Evolutionary conservation across 139 green algal genomes (phyloP), one percentile per base, ranked within the genome.

Genomic region (Ostreobium quekettii): DNA sequence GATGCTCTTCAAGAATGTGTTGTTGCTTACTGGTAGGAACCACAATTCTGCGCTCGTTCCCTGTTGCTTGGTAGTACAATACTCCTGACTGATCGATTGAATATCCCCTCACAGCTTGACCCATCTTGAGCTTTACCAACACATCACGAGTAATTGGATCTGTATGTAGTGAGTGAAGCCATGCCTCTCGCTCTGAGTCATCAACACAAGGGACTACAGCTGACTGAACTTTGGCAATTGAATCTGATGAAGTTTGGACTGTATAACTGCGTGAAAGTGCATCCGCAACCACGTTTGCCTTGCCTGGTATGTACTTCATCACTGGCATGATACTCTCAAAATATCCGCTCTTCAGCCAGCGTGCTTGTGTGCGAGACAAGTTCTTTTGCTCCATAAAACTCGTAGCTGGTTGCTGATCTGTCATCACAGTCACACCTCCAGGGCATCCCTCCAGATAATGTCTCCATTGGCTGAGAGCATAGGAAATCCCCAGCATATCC

Each of bases 141-240:
- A n/a, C n/a, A n/a, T n/a, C n/a, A n/a, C 19, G 53, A 15, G 33
- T 11, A n/a, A 35, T n/a, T 62, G 19, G 53, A 29, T 62, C 53
- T 36, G 7, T 26, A 11, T 62, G 8, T 11, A 62, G 29, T 11
- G 53, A 24, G 15, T 11, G 7, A 29, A 62, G 29, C 53, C 53
- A 62, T 62, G 29, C n/a, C n/a, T n/a, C n/a, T n/a, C n/a, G 53
- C 19, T 62, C 53, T 35, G 53, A 62, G 19, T 62, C 53, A n/a
- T 36, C 15, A 24, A 29, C 53, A 15, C 33, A 7, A 7, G 19
- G 29, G 33, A n/a, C 8, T 29, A 29, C 53, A 29, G 15, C n/a
- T n/a, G 33, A n/a, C 53, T n/a, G 19, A 62, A 62, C 33, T 29
- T 62, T 62, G n/a, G n/a, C n/a, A n/a, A n/a, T n/a, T 62, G 11